These are phyloP conservation scores for Xylariaceae sp. DNA, from an alignment of 2,329 filamentous ascomycete species.

Conservation along the genomic window DNA sequence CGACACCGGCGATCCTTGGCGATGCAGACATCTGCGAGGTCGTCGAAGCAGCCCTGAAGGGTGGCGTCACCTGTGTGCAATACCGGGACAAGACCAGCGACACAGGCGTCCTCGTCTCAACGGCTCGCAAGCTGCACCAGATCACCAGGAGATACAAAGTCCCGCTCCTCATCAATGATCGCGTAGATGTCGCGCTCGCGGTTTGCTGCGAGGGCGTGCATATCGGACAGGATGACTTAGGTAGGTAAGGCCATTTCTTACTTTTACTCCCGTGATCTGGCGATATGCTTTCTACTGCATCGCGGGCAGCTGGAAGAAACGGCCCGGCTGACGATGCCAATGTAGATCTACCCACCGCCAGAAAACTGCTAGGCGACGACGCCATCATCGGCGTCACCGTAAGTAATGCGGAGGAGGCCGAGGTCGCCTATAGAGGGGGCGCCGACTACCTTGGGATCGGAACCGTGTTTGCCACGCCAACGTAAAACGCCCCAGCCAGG, in stretches of 20 bases:
- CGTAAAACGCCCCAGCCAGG: constrained; percentile 51
- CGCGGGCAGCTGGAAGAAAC: background rate
- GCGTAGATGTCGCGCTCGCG: constrained; percentile 84
- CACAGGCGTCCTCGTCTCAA: constrained; percentile 70
- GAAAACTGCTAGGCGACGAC: constrained; percentile 70
- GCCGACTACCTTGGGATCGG: constrained; percentile 92
- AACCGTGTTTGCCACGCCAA: constrained; percentile 83
- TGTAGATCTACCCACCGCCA: constrained; percentile 64
- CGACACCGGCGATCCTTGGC: constrained; percentile 81
- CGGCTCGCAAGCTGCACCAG: constrained; percentile 69
- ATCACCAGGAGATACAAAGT: constrained; percentile 69
- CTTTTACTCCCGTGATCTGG: background rate
- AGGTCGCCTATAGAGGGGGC: constrained; percentile 71
- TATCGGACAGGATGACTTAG: constrained; percentile 91
- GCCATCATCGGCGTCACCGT: constrained; percentile 90
- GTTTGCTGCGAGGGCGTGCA: constrained; percentile 90
- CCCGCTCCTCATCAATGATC: constrained; percentile 90
- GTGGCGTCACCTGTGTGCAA: constrained; percentile 85
- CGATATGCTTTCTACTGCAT: background rate
- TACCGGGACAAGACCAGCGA: constrained; percentile 86
- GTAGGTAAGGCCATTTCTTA: constrained; percentile 33
- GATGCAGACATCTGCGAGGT: constrained; percentile 69
- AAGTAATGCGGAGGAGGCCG: constrained; percentile 73
- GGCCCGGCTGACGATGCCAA: constrained; percentile 2
- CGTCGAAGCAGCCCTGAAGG: constrained; percentile 74